phyloP scores from a whole-genome alignment of 2,329 filamentous ascomycete genomes.

The Penicillium sp. region DNA sequence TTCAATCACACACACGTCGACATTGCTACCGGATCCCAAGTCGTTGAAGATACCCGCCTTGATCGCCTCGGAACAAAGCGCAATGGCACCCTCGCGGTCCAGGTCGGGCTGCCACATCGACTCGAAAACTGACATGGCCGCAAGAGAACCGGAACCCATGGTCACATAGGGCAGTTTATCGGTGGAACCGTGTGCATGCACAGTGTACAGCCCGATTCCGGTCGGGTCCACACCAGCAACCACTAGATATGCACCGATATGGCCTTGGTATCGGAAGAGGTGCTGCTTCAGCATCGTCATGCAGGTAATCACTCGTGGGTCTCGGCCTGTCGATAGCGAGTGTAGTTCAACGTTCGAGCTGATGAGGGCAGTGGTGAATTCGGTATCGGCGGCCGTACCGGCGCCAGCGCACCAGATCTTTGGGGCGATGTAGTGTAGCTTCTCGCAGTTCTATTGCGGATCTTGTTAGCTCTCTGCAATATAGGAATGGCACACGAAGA shows the following conservation, averaged over 20 bases:
- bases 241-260: constrained; percentile 97
- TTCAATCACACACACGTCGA: constrained; percentile 93
- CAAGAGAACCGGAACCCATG: constrained; percentile 93
- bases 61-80: constrained; percentile 79
- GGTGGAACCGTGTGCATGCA: constrained; percentile 95
- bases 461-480: constrained; percentile 5
- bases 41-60: constrained; percentile 98
- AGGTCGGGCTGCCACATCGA: constrained; percentile 82
- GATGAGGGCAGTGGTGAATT: constrained; percentile 98
- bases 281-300: constrained; percentile 99
- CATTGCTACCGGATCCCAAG: constrained; percentile 91
- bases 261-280: constrained; percentile 94
- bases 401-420: constrained; percentile 99
- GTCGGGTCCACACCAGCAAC: constrained; percentile 96
- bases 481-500: no score
- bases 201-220: constrained; percentile 90
- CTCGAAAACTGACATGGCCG: constrained; percentile 97
- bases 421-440: constrained; percentile 96
- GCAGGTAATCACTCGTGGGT: constrained; percentile 94
- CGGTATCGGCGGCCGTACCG: constrained; percentile 94
- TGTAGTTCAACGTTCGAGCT: constrained; percentile 98
- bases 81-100: constrained; percentile 72
- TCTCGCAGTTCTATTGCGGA: constrained; percentile 78
- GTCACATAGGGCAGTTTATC: constrained; percentile 99
- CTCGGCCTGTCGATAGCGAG: constrained; percentile 89